phyloP scores from a whole-genome alignment of 2,329 filamentous ascomycete species.

The Didymella sp. region DNA sequence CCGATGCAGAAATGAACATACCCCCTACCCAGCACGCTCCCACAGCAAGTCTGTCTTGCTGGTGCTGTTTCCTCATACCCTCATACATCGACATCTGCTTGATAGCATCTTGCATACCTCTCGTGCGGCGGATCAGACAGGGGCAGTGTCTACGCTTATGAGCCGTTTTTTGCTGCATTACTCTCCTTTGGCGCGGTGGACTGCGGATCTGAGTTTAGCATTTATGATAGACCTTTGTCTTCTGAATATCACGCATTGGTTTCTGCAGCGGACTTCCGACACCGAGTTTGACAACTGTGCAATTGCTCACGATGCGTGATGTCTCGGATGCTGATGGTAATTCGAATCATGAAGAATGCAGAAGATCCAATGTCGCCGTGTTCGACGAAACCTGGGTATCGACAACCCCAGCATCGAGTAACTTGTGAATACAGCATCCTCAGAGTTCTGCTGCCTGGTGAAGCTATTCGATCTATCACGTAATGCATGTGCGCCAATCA shows the following conservation, averaged over 20 bases:
- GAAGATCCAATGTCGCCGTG: neutral
- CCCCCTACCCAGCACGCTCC: conserved; percentile 15
- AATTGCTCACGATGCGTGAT: neutral
- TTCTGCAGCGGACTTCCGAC: neutral
- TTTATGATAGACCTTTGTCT: conserved; percentile 41
- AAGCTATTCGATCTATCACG: neutral
- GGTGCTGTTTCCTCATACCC: conserved; percentile 23
- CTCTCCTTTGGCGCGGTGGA: conserved; percentile 42
- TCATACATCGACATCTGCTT: conserved; percentile 28
- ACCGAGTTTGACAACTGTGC: neutral
- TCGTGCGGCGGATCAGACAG: conserved; percentile 27
- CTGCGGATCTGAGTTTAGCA: conserved; percentile 34
- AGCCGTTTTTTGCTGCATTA: conserved; percentile 32
- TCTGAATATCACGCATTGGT: conserved; percentile 28
- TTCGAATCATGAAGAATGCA: neutral
- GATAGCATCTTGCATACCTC: conserved; percentile 30
- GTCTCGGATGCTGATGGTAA: neutral
- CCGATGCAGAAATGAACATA: conserved; percentile 15
- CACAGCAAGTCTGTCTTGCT: conserved; percentile 8
- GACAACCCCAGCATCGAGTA: neutral
- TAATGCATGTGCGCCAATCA: conserved; percentile 5
- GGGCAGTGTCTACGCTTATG: conserved; percentile 25
- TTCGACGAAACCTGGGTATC: neutral
- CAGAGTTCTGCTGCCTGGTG: conserved; percentile 8
- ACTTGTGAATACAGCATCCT: neutral